Evolutionary conservation across 225 moss, liverwort and hornwort genomes (phyloP).

Genomic region (Anthoceros angustus): DNA sequence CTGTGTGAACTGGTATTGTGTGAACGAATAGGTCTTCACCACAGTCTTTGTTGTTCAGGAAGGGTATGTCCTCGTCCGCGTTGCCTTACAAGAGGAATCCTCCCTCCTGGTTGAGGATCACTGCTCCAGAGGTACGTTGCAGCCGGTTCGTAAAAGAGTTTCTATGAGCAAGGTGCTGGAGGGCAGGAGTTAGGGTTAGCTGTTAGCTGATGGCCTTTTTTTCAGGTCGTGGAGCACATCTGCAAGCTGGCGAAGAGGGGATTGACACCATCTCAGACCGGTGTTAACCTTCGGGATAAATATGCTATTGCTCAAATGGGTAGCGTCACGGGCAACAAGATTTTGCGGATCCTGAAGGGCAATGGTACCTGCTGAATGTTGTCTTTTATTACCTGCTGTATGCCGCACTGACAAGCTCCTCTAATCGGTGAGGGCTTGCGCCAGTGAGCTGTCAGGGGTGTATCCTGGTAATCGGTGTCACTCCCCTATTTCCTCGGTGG

Average conservation of each 20-base stretch:
- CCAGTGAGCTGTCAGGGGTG: conserved; percentile 35
- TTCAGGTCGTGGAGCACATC: conserved; percentile 55
- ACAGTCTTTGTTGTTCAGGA: too few relatives aligned
- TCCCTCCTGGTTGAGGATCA: conserved; percentile 65
- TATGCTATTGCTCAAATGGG: conserved; percentile 56
- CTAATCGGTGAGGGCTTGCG: conserved; percentile 14
- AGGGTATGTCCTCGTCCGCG: conserved; percentile 87
- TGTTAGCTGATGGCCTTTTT: neutral
- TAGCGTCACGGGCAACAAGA: conserved; percentile 66
- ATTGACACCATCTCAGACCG: conserved; percentile 64
- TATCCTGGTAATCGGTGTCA: conserved; percentile 19
- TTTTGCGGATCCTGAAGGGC: conserved; percentile 69
- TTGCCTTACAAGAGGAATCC: conserved; percentile 63
- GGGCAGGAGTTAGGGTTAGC: neutral
- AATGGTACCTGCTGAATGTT: conserved; percentile 33
- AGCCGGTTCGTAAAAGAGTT: neutral
- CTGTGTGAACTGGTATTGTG: too few relatives aligned
- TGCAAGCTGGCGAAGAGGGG: conserved; percentile 76
- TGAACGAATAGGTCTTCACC: too few relatives aligned
- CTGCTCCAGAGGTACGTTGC: conserved; percentile 29
- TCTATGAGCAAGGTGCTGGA: neutral
- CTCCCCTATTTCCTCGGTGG: neutral
- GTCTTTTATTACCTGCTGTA: conserved; percentile 17
- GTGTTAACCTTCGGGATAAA: conserved; percentile 58
- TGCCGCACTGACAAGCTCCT: conserved; percentile 35